phyloP scores from a whole-genome alignment of 1,284 basidiomycete species.

The Anthracocystis setariae region DNA sequence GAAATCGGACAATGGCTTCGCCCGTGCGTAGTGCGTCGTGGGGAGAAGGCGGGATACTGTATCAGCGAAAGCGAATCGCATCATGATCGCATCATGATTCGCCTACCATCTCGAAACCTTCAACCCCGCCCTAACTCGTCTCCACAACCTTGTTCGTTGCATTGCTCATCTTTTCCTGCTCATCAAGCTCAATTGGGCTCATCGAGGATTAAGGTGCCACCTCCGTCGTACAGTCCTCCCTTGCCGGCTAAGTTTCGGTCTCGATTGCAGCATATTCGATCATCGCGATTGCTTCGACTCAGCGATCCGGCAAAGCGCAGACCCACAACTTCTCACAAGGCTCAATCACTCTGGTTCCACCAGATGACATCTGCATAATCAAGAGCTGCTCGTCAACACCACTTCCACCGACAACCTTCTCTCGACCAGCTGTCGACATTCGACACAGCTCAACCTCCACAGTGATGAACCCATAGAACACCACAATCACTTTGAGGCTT shows the following conservation, averaged over 20 bases:
- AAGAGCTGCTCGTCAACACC: not conserved
- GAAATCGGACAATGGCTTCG: not conserved
- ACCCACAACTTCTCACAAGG: not conserved
- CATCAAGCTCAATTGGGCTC: not conserved
- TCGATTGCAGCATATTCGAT: not conserved
- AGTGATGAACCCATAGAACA: conserved; percentile 1
- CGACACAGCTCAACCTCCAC: not conserved
- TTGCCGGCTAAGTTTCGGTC: not conserved
- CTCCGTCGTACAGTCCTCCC: not conserved
- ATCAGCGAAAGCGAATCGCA: no score
- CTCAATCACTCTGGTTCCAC: no score
- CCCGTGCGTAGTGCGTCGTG: not conserved
- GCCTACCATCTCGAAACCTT: not conserved
- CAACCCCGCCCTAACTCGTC: no score
- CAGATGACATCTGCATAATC: not conserved
- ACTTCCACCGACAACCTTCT: not conserved
- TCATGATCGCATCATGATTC: no score
- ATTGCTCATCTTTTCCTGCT: no score
- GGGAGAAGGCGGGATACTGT: no score
- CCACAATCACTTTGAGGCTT: not conserved
- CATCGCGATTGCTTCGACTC: not conserved
- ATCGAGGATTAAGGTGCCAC: not conserved
- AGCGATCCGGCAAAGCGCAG: not conserved
- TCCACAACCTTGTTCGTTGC: no score
- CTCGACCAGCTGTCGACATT: not conserved